Base-by-base conservation (phyloP, 1,139 yeast genomes). In the Suhomyces coccinellae region DNA sequence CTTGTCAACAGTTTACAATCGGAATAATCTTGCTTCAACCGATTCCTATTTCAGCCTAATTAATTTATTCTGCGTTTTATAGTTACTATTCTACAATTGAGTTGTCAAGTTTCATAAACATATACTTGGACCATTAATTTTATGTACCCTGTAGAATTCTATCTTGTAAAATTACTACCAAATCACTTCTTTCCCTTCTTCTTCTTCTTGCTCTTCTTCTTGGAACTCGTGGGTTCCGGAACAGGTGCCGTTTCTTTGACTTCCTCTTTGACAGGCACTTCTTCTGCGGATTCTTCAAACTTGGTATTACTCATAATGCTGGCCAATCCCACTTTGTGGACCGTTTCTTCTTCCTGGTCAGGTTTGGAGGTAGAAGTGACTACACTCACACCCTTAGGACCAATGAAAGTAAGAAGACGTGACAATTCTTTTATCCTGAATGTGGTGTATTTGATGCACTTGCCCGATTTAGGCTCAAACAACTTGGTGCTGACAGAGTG, bases 361-460 rank as follows among this genome's bases (percentile, higher is more conserved):
- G 41, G 41, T 33, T 52, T 53, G 35, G 49, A 47, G 13, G 50
- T 50, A 38, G 61, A 59, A 10, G 67, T 54, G 34, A 53, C 49
- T 32, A 71, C 58, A 51, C 67, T 75, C 13, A 87, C 86, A 3
- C 95, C 93, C 49, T 79, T 75, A 4, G 97, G 97, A 0, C 97
- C 97, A 42, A 90, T 61, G n/a, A 91, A 89, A 33, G 88, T 81
- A 61, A 89, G 68, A 28, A 91, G 63, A 56, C 93, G 78, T 14
- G 93, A 84, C 35, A 91, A 77, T 61, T 90, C 97, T 63, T 90
- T 90, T 39, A 77, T 67, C 56, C 85, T 85, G 51, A 71, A 68
- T 0, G 96, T 83, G 47, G 74, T 75, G 57, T 76, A 80, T 52
- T 77, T 77, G 62, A 86, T 78, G 46, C 87, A 77, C 37, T 83